Base-by-base conservation (phyloP, 2,329 filamentous ascomycete genomes). In the Aspergillus hortae region DNA sequence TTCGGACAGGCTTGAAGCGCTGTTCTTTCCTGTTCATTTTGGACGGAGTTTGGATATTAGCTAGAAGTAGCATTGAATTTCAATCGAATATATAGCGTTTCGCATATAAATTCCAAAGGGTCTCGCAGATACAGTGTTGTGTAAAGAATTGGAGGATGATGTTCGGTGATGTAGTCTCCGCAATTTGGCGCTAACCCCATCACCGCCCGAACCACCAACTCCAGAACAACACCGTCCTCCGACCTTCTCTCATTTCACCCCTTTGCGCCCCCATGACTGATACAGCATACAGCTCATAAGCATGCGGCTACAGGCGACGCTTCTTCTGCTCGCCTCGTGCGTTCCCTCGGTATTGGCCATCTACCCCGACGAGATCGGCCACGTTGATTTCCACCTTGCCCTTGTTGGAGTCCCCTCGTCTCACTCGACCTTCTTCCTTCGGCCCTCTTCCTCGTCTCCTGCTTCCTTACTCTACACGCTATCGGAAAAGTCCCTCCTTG, bases 391-490 rank as follows among this genome's bases (percentile, higher is more conserved):
- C 76, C 92, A 97, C 74, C 86, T 95, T 76, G 84, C 89, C 59
- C 85, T 97, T 45, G 78, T 99, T 65, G 94, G 94, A 65, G 75
- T 89, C 35, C 91, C 94, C 49, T 87, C 88, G 69, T 78, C 83
- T 68, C 84, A 89, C 57, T 89, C 90, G 55, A 96, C 92, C 61
- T 95, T 97, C 81, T 97, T 97, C 83, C 90, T 96, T 75, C 87
- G 86, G 61, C 92, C 94, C 36, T 82, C 88, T 64, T 80, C 83
- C 56, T 83, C 86, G 61, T 92, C 92, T 56, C 90, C 89, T 71
- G 92, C 92, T 33, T 92, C 89, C 49, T 80, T 99, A 35, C 80
- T 99, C 48, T 99, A 96, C 71, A 95, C 94, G 0, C 77, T 97
- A 42, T 95, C 90, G 58, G 89, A 96, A 52, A 81, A 91, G 45